Conservation (phyloP, 108 stramenopile genomes). For the Chaetoceros tenuissimus region DNA sequence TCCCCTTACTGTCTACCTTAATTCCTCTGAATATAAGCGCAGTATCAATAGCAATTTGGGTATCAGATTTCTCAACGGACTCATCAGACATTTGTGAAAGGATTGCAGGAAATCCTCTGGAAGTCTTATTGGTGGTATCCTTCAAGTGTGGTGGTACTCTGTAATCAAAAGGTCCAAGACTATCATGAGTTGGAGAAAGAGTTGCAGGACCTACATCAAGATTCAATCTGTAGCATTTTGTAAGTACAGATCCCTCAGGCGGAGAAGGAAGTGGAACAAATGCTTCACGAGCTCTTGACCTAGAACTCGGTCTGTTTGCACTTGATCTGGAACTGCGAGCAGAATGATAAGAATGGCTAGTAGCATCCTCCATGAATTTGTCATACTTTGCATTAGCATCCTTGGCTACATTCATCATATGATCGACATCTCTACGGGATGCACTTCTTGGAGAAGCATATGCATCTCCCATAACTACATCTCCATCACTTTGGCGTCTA, state of each 20-base stretch:
- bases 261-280: constrained; percentile 23
- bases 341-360: neutral
- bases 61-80: constrained; percentile 11
- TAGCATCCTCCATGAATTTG: neutral
- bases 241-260: constrained; percentile 38
- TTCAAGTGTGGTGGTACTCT: constrained; percentile 15
- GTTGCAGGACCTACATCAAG: constrained; percentile 27
- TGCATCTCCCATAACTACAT: neutral
- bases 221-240: constrained; percentile 74
- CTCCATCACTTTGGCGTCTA: neutral
- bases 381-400: neutral
- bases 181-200: constrained; percentile 1
- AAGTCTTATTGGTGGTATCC: neutral
- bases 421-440: neutral
- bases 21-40: constrained; percentile 80
- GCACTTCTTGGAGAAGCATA: neutral
- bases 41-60: constrained; percentile 61
- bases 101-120: no score
- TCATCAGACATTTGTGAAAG: constrained; percentile 37
- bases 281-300: no score
- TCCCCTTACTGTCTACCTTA: constrained; percentile 60
- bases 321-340: neutral
- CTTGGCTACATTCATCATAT: neutral
- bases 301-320: no score
- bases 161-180: constrained; percentile 34